Percentiles rank a stretch among this genome's conserved stretches.
Evolutionary conservation across 2,329 filamentous ascomycete species (phyloP).

Genomic region (Hawksworthiomyces lignivorus): DNA sequence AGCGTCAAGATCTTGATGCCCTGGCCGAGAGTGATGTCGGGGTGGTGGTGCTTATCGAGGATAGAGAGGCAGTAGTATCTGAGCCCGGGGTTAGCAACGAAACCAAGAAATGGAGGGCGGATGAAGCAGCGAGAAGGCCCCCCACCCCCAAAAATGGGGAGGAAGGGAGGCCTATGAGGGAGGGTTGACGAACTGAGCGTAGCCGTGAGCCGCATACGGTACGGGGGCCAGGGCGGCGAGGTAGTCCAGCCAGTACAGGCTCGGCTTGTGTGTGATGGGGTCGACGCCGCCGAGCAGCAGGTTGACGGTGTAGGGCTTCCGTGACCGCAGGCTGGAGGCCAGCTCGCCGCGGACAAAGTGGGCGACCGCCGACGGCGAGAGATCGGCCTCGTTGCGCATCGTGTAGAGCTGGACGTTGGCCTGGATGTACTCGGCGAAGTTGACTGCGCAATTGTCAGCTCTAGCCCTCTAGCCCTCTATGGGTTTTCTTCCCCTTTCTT

Average conservation of each 20-base stretch:
- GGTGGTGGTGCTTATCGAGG: constrained; percentile 97
- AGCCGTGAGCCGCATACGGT: constrained; percentile 94
- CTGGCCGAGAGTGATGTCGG: constrained; percentile 80
- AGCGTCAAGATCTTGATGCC: constrained; percentile 87
- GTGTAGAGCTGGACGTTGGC: constrained; percentile 96
- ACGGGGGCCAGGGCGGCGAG: constrained; percentile 80
- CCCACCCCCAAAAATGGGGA: neutral
- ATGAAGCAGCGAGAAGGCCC: neutral
- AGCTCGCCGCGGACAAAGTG: constrained; percentile 93
- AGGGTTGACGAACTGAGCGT: constrained; percentile 90
- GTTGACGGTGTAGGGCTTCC: constrained; percentile 95
- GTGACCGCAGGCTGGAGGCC: constrained; percentile 79
- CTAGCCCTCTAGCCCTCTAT: too few species aligned
- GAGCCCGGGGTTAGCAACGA: constrained; percentile 18
- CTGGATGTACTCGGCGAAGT: constrained; percentile 99
- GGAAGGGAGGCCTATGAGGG: too few species aligned
- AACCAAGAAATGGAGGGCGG: neutral
- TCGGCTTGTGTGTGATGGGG: constrained; percentile 81
- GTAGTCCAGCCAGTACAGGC: constrained; percentile 96
- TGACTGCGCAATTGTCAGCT: constrained; percentile 50
- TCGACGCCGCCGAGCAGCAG: constrained; percentile 90
- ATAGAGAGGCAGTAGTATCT: constrained; percentile 98
- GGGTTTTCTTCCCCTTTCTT: too few species aligned
- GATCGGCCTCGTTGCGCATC: constrained; percentile 93
- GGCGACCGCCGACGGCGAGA: constrained; percentile 81